Evolutionary conservation across 2,329 filamentous ascomycete species (phyloP), one percentile per base, ranked within the genome.

Genomic region (Parascedosporium putredinis): DNA sequence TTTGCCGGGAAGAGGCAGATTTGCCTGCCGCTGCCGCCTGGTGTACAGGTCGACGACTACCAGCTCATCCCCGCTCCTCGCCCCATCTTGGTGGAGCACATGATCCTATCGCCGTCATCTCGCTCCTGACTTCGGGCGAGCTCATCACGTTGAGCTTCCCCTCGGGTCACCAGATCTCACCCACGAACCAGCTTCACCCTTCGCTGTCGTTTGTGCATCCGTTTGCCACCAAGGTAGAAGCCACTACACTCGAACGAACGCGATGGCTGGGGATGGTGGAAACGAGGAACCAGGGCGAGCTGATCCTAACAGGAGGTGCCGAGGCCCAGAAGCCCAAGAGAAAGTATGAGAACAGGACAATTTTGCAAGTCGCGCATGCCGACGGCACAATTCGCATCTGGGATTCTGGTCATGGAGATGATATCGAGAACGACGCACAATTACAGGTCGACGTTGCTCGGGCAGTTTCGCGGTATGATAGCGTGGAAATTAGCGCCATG

Each of bases 251-350:
- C 9, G 83, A 88, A 45, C 80, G 93, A 24, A 81, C 81, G 6
- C 78, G 83, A 55, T 98, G 93, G 93, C 76, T 97, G 12, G 87
- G 88, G 3, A 84, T 97, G 81, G 79, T 81, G n/a, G 93, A 97
- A 64, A 84, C 79, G 55, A 79, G 91, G 34, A 77, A 81, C 40
- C 82, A 86, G 58, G 90, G 90, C 1, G 89, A 90, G 38, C 75
- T 76, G 8, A 74, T 98, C 33, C 65, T 95, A 2, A 79, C 80
- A 55, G 93, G 93, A 50, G 93, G 93, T 6, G 84, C 82, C 2
- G 83, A 86, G 61, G 83, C 78, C 2, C 73, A 75, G 4, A 79
- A 81, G 54, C 79, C 83, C 5, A 70, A 87, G 36, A 86, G 88
- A 58, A 74, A 87, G 54, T 90, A 87, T 57, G 89, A 95, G 59